Conservation (phyloP, 768 basidiomycete genomes). For the Phaeotremella skinneri region DNA sequence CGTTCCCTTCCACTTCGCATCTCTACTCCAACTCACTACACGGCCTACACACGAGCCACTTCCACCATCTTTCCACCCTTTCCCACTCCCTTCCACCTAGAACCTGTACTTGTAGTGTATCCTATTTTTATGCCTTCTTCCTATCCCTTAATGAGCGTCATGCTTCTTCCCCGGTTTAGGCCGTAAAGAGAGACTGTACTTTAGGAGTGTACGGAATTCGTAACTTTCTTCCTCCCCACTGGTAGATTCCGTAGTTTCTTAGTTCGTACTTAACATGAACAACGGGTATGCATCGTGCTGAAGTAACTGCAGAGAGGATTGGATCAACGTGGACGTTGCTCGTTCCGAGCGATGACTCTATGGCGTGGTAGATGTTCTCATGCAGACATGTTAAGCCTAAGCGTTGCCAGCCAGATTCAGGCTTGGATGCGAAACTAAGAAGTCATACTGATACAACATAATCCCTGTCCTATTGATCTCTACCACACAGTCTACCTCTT, state of each 20-base stretch:
- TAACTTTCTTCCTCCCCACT: neutral
- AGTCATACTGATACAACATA: neutral
- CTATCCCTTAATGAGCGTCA: too few species aligned
- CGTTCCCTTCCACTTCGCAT: neutral
- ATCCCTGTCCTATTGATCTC: neutral
- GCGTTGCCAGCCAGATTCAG: too few species aligned
- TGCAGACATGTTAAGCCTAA: neutral
- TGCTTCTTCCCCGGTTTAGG: too few species aligned
- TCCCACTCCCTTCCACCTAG: neutral
- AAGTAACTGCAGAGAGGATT: too few species aligned
- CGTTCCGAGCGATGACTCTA: too few species aligned
- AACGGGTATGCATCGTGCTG: too few species aligned
- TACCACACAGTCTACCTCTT: conserved; percentile 13
- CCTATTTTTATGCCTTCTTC: neutral
- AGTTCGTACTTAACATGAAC: neutral
- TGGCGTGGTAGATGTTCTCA: too few species aligned
- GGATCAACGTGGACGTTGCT: too few species aligned
- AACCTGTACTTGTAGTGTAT: neutral
- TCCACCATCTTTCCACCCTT: neutral
- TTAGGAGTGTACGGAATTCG: too few species aligned
- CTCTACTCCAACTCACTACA: neutral
- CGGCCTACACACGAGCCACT: neutral
- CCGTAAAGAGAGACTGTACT: too few species aligned
- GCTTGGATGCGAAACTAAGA: too few species aligned
- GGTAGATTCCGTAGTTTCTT: too few species aligned